Evolutionary conservation across 176 grass and related monocot genomes (phyloP).

Genomic region (Oryza meridionalis): DNA sequence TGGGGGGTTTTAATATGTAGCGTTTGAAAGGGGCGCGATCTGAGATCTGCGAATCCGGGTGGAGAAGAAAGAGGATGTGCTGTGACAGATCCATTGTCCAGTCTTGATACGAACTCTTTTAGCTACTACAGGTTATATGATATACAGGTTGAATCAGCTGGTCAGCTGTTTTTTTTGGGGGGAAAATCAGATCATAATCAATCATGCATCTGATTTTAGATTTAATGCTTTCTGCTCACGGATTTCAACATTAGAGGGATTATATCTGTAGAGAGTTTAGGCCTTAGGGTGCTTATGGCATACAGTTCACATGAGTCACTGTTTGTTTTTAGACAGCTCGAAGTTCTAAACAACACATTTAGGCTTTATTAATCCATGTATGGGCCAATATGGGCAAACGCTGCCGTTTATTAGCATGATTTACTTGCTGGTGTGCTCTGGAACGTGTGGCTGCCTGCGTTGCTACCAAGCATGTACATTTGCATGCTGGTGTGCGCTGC

Average conservation of each 20-base stretch:
- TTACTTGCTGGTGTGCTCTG: background rate
- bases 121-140: background rate
- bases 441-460: background rate
- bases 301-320: too few relatives aligned
- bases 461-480: background rate
- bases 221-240: background rate
- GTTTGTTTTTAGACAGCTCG: background rate
- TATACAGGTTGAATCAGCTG: too few relatives aligned
- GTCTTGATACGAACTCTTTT: background rate
- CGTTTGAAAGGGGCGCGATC: background rate
- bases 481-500: background rate
- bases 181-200: background rate
- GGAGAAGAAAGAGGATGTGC: background rate
- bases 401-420: background rate
- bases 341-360: background rate
- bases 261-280: background rate
- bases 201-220: background rate
- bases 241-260: background rate
- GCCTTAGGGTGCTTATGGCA: background rate
- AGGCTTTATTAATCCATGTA: background rate
- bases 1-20: background rate
- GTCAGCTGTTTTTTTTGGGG: background rate
- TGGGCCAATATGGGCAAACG: background rate
- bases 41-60: background rate
- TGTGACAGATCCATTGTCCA: background rate